These are phyloP conservation scores for Cystobasidium sp. DNA, from an alignment of 1,284 basidiomycete genomes.

Conservation along the genomic window DNA sequence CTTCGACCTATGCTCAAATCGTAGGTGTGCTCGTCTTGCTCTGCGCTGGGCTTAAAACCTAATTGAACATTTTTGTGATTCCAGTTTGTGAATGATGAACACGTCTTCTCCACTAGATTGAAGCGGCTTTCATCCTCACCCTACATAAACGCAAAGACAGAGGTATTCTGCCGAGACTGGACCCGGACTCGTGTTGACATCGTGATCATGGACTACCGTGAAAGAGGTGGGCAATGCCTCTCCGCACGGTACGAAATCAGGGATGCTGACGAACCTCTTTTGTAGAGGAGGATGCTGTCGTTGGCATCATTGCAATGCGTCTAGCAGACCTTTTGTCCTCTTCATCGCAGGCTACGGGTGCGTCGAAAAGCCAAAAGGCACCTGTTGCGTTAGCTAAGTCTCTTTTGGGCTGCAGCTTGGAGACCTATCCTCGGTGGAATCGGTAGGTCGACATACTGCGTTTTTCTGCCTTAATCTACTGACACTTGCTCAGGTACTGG, in stretches of 20 bases:
- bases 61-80: too few species aligned
- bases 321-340: constrained; percentile 40
- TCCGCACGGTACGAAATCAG: background rate
- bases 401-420: background rate
- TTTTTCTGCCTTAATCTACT: background rate
- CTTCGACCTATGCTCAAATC: constrained; percentile 47
- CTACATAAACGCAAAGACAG: constrained; percentile 46
- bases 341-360: constrained; percentile 43
- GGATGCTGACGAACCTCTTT: background rate
- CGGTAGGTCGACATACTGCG: constrained; percentile 2
- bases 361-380: too few species aligned
- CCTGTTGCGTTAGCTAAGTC: background rate
- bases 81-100: constrained; percentile 47
- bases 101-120: constrained; percentile 42
- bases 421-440: constrained; percentile 39
- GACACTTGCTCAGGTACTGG: constrained; percentile 35
- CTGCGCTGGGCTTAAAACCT: too few species aligned
- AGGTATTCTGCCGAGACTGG: constrained; percentile 47
- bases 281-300: constrained; percentile 44
- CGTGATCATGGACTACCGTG: constrained; percentile 48
- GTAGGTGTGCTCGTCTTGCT: too few species aligned
- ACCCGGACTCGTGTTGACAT: constrained; percentile 38
- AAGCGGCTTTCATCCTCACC: constrained; percentile 44
- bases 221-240: constrained; percentile 33
- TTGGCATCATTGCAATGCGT: constrained; percentile 45